Evolutionary conservation across 768 basidiomycete genomes (phyloP), one percentile per base, ranked within the genome.

Genomic region (Phallus indusiatus): DNA sequence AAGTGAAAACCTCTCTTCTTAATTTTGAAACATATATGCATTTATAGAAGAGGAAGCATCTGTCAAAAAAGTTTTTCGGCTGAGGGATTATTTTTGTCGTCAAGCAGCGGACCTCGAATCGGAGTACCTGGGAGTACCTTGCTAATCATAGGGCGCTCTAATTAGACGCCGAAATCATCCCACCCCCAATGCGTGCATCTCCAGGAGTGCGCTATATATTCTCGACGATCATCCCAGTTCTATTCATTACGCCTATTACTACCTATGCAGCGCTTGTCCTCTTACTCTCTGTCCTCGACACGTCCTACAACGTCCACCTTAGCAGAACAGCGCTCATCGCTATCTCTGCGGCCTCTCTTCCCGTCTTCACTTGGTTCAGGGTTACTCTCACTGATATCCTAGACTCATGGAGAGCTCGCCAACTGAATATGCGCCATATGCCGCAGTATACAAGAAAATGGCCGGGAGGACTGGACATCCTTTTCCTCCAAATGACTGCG

Each of bases 401-500:
- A 7, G 28, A 51, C 20, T 52, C 9, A 16, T 24, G 48, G n/a
- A 35, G 18, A 28, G 47, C 57, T 21, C 28, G 16, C 18, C 48
- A 48, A 12, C 18, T 59, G 16, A 68, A 70, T 0, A 72, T 72
- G n/a, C 63, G 68, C 35, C 16, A 62, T 34, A 53, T 71, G n/a
- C 74, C 75, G 21, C 62, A 60, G 1, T 64, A 70, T 42, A 61
- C 55, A n/a, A 74, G 76, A 12, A 60, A 61, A 47, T 60, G 65
- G 59, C 67, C 69, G 4, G 76, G 72, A n/a, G 72, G 70, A 62
- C 21, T 88, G 64, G 87, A 90, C 64, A 68, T 88, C 52, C 75
- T 86, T 59, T 65, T 86, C 51, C 73, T 70, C 56, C 78, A 84
- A 73, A 74, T 79, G 64, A 72, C 72, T 20, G 78, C 80, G 0